phyloP scores from a whole-genome alignment of 2,329 filamentous ascomycete species.

The Nigrograna mackinnonii region DNA sequence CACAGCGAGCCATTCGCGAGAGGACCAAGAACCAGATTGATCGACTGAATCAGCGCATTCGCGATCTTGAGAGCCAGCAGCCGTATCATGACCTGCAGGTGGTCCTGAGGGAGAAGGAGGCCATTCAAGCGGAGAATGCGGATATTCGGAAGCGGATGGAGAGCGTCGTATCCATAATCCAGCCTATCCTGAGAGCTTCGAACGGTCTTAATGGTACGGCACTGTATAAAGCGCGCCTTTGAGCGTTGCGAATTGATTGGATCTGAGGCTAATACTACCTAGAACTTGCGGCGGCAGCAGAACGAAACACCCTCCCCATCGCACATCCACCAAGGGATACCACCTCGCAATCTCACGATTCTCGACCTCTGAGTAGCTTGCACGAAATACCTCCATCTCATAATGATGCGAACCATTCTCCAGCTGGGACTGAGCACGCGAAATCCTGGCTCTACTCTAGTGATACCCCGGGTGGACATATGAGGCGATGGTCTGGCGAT shows the following conservation, averaged over 20 bases:
- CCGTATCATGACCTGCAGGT: conserved; percentile 83
- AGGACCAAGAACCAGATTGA: conserved; percentile 82
- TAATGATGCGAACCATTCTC: conserved; percentile 31
- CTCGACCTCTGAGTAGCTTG: conserved; percentile 13
- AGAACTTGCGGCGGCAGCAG: conserved; percentile 54
- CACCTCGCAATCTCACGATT: conserved; percentile 12
- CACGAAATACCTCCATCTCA: conserved; percentile 10
- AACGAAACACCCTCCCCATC: conserved; percentile 48
- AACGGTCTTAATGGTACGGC: conserved; percentile 51
- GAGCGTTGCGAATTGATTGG: not conserved
- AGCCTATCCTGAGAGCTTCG: conserved; percentile 57
- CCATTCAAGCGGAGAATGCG: conserved; percentile 76
- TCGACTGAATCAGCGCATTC: conserved; percentile 70
- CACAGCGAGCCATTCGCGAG: conserved; percentile 82
- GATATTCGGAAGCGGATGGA: conserved; percentile 73
- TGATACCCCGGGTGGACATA: conserved; percentile 36
- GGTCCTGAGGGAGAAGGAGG: conserved; percentile 75
- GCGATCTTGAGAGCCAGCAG: conserved; percentile 76
- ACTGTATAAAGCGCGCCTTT: not conserved
- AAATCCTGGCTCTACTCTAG: conserved; percentile 35
- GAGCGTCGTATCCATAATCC: conserved; percentile 65
- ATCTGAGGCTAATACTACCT: not conserved
- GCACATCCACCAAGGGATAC: conserved; percentile 15
- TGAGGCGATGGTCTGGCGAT: conserved; percentile 39
- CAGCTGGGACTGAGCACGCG: conserved; percentile 21